A percentile compares a stretch with the other conserved stretches of the same genome.
These are phyloP conservation scores for Trichosporon inkin DNA, from an alignment of 1,284 basidiomycete genomes.

Conservation along the genomic window DNA sequence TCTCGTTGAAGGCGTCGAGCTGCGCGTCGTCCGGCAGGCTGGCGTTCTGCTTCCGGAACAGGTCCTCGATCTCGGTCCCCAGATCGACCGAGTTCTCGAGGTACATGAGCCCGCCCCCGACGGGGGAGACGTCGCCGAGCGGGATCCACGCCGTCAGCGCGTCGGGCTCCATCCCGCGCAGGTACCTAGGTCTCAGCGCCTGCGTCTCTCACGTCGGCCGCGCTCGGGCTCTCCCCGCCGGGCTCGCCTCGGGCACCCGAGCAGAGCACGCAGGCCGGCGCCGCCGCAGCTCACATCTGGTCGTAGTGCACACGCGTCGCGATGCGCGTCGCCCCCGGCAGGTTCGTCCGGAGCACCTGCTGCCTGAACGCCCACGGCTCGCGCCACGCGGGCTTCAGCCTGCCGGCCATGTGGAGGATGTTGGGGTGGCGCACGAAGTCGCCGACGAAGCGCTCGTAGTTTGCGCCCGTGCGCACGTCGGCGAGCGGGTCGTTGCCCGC, in stretches of 20 bases:
- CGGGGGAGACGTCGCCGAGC: conserved; percentile 28
- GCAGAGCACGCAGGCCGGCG: too few relatives aligned
- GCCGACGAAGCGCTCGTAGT: conserved; percentile 10
- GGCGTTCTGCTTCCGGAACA: conserved; percentile 20
- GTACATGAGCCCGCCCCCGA: conserved; percentile 32
- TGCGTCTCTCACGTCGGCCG: background rate
- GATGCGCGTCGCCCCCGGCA: conserved; percentile 15
- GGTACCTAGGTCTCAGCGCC: conserved; percentile 10
- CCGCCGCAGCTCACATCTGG: conserved; percentile 22
- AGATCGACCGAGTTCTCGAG: conserved; percentile 26
- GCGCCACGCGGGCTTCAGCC: conserved; percentile 17
- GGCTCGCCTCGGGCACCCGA: too few relatives aligned
- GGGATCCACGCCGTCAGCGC: conserved; percentile 35
- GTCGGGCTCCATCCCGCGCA: conserved; percentile 15
- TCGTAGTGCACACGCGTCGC: conserved; percentile 22
- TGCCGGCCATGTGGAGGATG: conserved; percentile 11
- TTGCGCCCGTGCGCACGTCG: conserved; percentile 8
- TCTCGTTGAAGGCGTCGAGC: conserved; percentile 30
- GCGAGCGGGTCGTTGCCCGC: conserved; percentile 14
- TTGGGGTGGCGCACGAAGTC: conserved; percentile 13
- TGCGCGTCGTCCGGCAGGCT: conserved; percentile 24
- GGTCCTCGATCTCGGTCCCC: conserved; percentile 28
- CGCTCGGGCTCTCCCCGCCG: too few relatives aligned
- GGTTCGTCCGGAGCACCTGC: conserved; percentile 22
- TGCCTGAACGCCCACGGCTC: conserved; percentile 15